Percentiles rank a stretch among this genome's conserved stretches.
Evolutionary conservation across 495 filamentous ascomycete genomes (phyloP).

Genomic region (Aspergillus kassunensis): DNA sequence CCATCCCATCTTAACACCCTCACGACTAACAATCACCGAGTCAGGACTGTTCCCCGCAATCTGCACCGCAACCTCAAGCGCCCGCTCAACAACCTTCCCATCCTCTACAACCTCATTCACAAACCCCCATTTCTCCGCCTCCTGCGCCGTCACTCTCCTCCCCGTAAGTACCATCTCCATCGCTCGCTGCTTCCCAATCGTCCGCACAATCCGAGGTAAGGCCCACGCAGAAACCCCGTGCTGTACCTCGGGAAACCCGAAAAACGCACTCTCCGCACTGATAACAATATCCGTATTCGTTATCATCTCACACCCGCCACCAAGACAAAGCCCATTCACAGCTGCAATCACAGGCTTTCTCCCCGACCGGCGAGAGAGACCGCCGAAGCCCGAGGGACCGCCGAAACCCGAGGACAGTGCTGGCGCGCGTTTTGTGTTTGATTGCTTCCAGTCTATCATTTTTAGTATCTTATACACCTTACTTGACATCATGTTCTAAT

Average conservation of each 20-base stretch:
- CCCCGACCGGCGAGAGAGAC: conserved; percentile 44
- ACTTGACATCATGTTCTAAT: too few species aligned
- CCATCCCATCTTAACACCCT: conserved; percentile 69
- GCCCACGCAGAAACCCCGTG: conserved; percentile 69
- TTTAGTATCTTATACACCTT: too few species aligned
- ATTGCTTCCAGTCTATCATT: conserved; percentile 39
- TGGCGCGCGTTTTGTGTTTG: conserved; percentile 10
- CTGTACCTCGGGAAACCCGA: conserved; percentile 67
- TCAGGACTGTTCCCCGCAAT: conserved; percentile 65
- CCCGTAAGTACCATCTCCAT: conserved; percentile 74
- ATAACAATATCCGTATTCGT: conserved; percentile 71
- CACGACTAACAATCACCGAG: conserved; percentile 63
- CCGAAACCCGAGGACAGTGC: conserved; percentile 31
- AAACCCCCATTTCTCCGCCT: conserved; percentile 66
- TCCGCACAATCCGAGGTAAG: conserved; percentile 65
- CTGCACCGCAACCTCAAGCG: conserved; percentile 45
- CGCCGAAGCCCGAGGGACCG: conserved; percentile 37
- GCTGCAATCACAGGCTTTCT: conserved; percentile 67
- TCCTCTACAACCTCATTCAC: conserved; percentile 61
- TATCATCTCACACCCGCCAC: conserved; percentile 73
- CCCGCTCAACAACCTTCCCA: conserved; percentile 48
- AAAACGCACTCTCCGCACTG: conserved; percentile 48
- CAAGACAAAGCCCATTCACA: conserved; percentile 67
- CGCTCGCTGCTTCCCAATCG: conserved; percentile 64
- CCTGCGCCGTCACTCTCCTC: conserved; percentile 49